Base-by-base conservation (phyloP, 139 green algal species). In the Chlamydomonas eustigma region DNA sequence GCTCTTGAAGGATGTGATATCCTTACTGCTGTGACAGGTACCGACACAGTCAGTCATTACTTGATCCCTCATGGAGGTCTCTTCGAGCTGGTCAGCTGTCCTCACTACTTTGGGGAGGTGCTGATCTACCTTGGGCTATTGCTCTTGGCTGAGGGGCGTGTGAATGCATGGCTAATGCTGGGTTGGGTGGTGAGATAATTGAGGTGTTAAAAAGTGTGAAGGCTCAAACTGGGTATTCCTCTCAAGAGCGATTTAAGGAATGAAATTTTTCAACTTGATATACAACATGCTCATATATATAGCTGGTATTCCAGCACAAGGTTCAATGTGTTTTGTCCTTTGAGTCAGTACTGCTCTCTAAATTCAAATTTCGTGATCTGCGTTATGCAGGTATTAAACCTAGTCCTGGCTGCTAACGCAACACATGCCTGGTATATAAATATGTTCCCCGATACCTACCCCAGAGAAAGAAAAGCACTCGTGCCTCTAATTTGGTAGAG, bases 81-180 rank as follows among this genome's bases (percentile, higher is more conserved):
- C 4, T 96, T 96, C 83, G 81, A 90, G 79, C 76, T 82, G 66
- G 86, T 96, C 38, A 91, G 88, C 2, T 94, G 91, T 64, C 91
- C 91, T 0, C 91, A 96, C 80, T 96, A 96, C 77, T 81, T 94
- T 18, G 91, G 73, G 2, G 91, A 96, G 77, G 87, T 95, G 6
- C 64, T 95, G 2, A 89, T 95, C 37, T 96, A 96, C 76, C 31
- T 30, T 2, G 90, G 87, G 12, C 78, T 96, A 22, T 24, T 35
- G 18, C 2, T 92, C 24, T 25, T 83, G 25, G 74, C 58, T 2
- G 33, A 64, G 1, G 58, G 51, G 2, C 50, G 58, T 1, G 24
- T 64, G 30, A 44, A 72, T 25, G 30, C 73, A 0, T 36, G 81
- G 73, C 80, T 90, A 31, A 84, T 87, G 78, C 52, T 79, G 51